Evolutionary conservation across 1,284 basidiomycete species (phyloP).

Genomic region (Phenoliferia sp.): DNA sequence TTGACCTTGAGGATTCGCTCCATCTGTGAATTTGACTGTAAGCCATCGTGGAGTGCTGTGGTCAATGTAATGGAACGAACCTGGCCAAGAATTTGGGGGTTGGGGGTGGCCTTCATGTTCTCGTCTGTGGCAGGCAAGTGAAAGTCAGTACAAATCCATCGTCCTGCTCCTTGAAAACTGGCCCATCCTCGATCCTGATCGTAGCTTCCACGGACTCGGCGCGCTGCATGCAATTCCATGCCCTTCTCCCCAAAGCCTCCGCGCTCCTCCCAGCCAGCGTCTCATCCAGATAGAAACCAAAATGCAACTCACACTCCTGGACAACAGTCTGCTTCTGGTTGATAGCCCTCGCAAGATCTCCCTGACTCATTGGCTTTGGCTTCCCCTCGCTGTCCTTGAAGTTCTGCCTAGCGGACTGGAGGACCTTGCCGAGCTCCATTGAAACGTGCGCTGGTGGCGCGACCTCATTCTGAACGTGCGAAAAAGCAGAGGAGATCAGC

Average conservation of each 20-base stretch:
- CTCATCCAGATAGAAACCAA: not conserved
- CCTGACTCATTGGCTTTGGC: slow-evolving; percentile 62
- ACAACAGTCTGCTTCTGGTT: slow-evolving; percentile 85
- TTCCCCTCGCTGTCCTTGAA: slow-evolving; percentile 46
- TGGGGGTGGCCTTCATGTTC: slow-evolving; percentile 76
- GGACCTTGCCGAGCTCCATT: slow-evolving; percentile 76
- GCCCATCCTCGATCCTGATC: no score
- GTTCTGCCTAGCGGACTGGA: slow-evolving; percentile 73
- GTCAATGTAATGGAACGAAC: not conserved
- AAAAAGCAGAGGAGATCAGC: not conserved
- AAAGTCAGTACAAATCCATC: not conserved
- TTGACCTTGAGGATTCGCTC: slow-evolving; percentile 87
- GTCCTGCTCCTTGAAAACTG: no score
- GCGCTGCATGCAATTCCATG: no score
- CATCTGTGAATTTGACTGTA: slow-evolving; percentile 48
- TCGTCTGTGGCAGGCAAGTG: slow-evolving; percentile 22
- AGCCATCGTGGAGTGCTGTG: not conserved
- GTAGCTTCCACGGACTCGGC: no score
- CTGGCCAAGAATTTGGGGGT: slow-evolving; percentile 81
- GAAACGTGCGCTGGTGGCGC: slow-evolving; percentile 84
- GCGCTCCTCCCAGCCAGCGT: not conserved
- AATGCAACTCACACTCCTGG: slow-evolving; percentile 69
- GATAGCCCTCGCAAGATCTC: slow-evolving; percentile 87
- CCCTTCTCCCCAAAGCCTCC: not conserved
- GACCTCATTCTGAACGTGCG: slow-evolving; percentile 67